Evolutionary conservation across 1,139 yeast genomes (phyloP).

Genomic region (Taphrina populina): DNA sequence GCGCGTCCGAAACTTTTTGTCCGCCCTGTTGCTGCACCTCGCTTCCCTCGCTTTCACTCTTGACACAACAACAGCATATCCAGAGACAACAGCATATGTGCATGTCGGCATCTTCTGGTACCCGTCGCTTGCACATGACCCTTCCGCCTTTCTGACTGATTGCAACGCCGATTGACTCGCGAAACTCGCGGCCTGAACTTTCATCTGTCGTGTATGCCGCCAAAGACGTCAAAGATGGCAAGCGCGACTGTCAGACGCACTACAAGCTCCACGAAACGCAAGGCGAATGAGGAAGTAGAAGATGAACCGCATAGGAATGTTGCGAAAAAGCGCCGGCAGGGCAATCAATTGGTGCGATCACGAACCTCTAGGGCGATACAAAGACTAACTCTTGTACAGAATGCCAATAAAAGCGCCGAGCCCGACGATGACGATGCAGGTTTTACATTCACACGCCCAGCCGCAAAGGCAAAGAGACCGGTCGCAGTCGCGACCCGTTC

Average conservation of each 20-base stretch:
- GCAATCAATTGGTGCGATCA: not conserved
- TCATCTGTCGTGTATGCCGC: slow-evolving; percentile 1
- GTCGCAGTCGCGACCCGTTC: slow-evolving; percentile 20
- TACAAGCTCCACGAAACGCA: slow-evolving; percentile 5
- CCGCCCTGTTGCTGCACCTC: too few species aligned
- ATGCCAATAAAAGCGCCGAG: not conserved
- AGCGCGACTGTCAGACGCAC: slow-evolving; percentile 8
- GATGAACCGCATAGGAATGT: not conserved
- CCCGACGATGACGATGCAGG: slow-evolving; percentile 33
- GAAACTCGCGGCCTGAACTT: too few species aligned
- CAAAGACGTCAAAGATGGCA: slow-evolving; percentile 10
- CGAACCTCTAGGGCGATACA: not conserved
- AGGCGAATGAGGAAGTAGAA: slow-evolving; percentile 14
- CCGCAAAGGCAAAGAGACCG: slow-evolving; percentile 19
- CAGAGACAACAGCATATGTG: too few species aligned
- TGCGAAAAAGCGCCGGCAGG: slow-evolving; percentile 16
- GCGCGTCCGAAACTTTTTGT: too few species aligned
- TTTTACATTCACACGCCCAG: slow-evolving; percentile 34
- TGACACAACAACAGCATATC: too few species aligned
- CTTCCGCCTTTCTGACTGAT: too few species aligned
- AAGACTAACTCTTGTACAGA: not conserved
- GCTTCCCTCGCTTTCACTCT: too few species aligned
- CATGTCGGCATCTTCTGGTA: too few species aligned
- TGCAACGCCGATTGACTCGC: too few species aligned
- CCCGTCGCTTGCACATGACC: too few species aligned